Conservation (phyloP, 2,329 filamentous ascomycete species). For the Fusarium temperatum region DNA sequence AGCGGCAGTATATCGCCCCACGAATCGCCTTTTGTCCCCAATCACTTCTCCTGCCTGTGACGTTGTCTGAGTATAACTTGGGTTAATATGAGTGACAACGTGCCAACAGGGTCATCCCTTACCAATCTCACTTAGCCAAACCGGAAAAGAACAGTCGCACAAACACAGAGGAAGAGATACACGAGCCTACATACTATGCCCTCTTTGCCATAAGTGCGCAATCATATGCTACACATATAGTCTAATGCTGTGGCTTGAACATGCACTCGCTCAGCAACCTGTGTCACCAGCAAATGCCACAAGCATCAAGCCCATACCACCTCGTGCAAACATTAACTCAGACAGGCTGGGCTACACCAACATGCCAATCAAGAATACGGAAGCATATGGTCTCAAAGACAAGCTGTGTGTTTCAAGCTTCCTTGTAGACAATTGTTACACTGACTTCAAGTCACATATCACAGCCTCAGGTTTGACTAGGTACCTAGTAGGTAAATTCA, state of each 20-base stretch:
- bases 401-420: not conserved
- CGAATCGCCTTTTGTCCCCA: not conserved
- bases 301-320: not conserved
- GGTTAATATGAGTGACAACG: not conserved
- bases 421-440: not conserved
- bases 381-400: not conserved
- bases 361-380: accelerated
- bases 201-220: no score
- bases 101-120: not conserved
- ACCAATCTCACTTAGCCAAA: not conserved
- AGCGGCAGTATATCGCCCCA: not conserved
- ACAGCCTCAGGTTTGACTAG: not conserved
- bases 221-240: not conserved
- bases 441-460: not conserved
- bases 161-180: not conserved
- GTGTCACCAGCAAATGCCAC: not conserved
- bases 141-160: not conserved
- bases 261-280: not conserved
- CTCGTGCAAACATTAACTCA: not conserved
- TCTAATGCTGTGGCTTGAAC: not conserved
- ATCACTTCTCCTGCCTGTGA: accelerated
- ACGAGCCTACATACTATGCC: not conserved
- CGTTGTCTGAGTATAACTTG: not conserved
- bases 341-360: not conserved
- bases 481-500: conserved; percentile 11